Evolutionary conservation across 768 basidiomycete species (phyloP).

Genomic region (Suillus bovinus): DNA sequence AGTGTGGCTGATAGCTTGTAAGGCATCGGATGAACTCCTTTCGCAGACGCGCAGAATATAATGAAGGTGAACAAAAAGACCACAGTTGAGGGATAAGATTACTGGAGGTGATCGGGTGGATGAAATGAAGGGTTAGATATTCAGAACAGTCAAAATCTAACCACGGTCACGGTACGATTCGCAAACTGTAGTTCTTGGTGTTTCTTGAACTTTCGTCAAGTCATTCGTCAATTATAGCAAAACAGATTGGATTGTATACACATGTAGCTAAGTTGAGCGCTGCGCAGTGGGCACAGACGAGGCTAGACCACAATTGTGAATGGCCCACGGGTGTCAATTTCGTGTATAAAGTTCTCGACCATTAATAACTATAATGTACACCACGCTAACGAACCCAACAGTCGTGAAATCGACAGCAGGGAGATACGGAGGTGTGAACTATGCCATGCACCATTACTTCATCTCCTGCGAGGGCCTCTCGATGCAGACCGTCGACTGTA

Average conservation of each 20-base stretch:
- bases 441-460: conserved; percentile 88
- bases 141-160: conserved; percentile 10
- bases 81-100: background rate
- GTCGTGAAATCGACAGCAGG: conserved; percentile 56
- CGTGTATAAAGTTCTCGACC: background rate
- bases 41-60: conserved; percentile 6
- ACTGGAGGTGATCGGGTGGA: background rate
- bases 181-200: background rate
- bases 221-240: background rate
- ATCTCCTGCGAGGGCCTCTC: conserved; percentile 85
- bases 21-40: conserved; percentile 45
- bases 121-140: conserved; percentile 1
- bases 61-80: background rate
- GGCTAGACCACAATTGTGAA: background rate
- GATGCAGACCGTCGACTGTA: conserved; percentile 43
- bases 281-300: background rate
- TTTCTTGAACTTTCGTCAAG: conserved; percentile 7
- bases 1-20: conserved; percentile 80
- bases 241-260: background rate
- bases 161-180: background rate
- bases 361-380: conserved; percentile 56
- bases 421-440: conserved; percentile 89
- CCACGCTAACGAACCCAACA: conserved; percentile 83
- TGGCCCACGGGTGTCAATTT: background rate
- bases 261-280: background rate